Evolutionary conservation across 164 flowering plant species (phyloP).

Genomic region (Echeveria elegans): DNA sequence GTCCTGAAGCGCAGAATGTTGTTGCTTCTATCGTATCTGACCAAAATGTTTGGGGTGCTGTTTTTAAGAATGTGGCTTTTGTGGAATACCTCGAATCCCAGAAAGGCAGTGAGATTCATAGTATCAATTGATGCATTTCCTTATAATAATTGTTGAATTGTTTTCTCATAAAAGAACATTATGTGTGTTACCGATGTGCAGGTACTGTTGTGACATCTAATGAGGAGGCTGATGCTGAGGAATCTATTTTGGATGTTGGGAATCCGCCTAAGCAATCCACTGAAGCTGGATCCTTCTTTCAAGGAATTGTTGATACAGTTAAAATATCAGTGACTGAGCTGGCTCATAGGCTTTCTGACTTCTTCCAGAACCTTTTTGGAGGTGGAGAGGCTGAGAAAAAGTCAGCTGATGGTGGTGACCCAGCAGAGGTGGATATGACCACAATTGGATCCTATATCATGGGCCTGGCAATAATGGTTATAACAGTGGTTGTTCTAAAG

Average conservation of each 20-base stretch:
- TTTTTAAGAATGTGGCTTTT: constrained; percentile 46
- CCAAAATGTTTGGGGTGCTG: constrained; percentile 65
- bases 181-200: background rate
- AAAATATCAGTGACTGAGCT: constrained; percentile 32
- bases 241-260: background rate
- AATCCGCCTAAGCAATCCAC: background rate
- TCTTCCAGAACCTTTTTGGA: constrained; percentile 33
- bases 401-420: constrained; percentile 13
- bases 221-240: background rate
- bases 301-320: constrained; percentile 21
- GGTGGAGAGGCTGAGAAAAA: constrained; percentile 13
- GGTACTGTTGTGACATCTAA: background rate
- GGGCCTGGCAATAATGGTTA: constrained; percentile 27
- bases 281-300: constrained; percentile 12
- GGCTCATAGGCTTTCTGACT: constrained; percentile 31
- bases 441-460: constrained; percentile 21
- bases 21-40: constrained; percentile 73
- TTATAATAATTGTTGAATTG: background rate
- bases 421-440: constrained; percentile 12
- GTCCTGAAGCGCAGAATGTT: constrained; percentile 48
- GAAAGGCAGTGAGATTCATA: constrained; percentile 26
- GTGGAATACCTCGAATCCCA: constrained; percentile 34
- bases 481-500: constrained; percentile 27
- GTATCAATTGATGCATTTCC: background rate
- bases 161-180: background rate